Base-by-base conservation (phyloP, 805 yeast genomes). In the Saccharomycopsis javanensis region DNA sequence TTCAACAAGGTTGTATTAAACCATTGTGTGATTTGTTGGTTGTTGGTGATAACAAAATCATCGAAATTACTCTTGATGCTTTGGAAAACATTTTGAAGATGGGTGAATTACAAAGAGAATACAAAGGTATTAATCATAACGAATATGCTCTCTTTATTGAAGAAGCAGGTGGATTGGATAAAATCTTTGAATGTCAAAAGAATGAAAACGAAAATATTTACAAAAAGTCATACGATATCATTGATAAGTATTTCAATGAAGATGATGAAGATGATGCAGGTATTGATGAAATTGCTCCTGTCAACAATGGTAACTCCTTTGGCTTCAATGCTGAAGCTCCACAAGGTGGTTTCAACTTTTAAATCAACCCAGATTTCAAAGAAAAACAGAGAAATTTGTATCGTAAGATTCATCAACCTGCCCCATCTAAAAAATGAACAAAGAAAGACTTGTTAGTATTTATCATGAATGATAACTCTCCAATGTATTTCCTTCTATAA, bases 121-220 rank as follows among this genome's bases (percentile, higher is more conserved):
- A 83, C 56, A 77, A 80, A 59, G 87, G 86, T 57, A 70, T 83
- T 16, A 71, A 78, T 53, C 78, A 83, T 66, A 94, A 94, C 73
- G 88, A 87, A 70, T 86, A 91, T 69, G 96, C 98, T 28, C 79
- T 90, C 61, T 89, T 74, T 74, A 87, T 94, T 68, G 99, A 94
- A 75, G 97, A 92, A 71, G 97, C 97, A 50, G 98, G 97, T 66
- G 99, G 99, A 62, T 86, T 90, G 83, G 98, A 94, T 71, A 91
- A 88, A 76, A 92, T 94, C 66, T 86, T 86, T 72, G 89, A 88
- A 61, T 87, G 96, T 70, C 99, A 94, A 78, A 82, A 79, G 69
- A 90, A 88, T 73, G 88, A 83, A 67, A 94, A 92, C 72, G 95
- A 92, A 69, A 88, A 85, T 68, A 88, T 94, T 67, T 94, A 94